These are phyloP conservation scores for Sparassis latifolia DNA, from an alignment of 1,284 basidiomycete species.

Conservation along the genomic window DNA sequence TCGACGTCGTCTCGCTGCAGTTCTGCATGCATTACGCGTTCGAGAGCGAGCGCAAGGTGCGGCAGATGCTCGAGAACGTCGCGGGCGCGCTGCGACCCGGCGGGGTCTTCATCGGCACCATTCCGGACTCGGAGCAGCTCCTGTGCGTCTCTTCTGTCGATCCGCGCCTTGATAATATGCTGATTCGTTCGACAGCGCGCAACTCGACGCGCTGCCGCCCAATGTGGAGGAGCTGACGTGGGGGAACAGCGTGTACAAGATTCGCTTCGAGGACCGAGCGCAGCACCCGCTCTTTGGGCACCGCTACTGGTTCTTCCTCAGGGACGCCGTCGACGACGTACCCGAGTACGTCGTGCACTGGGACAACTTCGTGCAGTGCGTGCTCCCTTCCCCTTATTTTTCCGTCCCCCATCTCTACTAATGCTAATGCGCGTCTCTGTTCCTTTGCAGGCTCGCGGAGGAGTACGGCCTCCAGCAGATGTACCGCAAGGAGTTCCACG, in stretches of 20 bases:
- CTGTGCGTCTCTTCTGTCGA: conserved; percentile 45
- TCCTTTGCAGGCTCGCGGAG: conserved; percentile 59
- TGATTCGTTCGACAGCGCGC: conserved; percentile 41
- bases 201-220: conserved; percentile 59
- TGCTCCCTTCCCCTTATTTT: conserved; percentile 7
- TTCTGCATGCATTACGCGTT: conserved; percentile 99
- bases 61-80: conserved; percentile 93
- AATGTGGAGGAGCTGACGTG: conserved; percentile 66
- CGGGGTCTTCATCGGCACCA: conserved; percentile 91
- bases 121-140: conserved; percentile 80
- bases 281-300: conserved; percentile 77
- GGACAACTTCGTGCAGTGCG: conserved; percentile 86
- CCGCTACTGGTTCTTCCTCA: conserved; percentile 89
- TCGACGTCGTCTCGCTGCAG: conserved; percentile 96
- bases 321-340: conserved; percentile 94
- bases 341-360: conserved; percentile 96
- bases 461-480: conserved; percentile 74
- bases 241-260: conserved; percentile 87
- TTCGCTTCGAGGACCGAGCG: conserved; percentile 74
- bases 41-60: conserved; percentile 79
- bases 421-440: neutral
- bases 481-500: conserved; percentile 87
- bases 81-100: conserved; percentile 74
- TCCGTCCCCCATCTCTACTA: neutral
- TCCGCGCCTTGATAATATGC: conserved; percentile 2